These are phyloP conservation scores for Hypoxylon sp. DNA, from an alignment of 2,329 filamentous ascomycete species.

Conservation along the genomic window DNA sequence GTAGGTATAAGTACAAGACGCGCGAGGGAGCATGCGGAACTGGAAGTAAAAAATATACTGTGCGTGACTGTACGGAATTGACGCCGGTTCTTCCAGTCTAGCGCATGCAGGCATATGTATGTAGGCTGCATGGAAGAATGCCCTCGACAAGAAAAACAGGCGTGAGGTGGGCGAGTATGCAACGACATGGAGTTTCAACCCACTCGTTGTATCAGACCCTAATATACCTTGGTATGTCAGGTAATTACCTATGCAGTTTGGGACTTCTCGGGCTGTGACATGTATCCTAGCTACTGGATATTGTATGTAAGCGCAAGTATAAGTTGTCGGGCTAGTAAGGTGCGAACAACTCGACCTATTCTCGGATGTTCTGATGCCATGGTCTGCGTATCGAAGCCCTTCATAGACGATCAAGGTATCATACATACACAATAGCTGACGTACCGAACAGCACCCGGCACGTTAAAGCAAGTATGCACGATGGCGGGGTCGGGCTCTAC, in stretches of 20 bases:
- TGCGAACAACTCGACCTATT: neutral
- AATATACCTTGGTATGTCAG: slow-evolving; percentile 19
- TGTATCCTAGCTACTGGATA: slow-evolving; percentile 28
- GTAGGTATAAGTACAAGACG: slow-evolving; percentile 25
- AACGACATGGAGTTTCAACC: slow-evolving; percentile 35
- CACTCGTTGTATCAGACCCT: slow-evolving; percentile 28
- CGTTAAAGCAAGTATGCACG: slow-evolving; percentile 32
- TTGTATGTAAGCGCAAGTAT: neutral
- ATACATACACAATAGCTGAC: slow-evolving; percentile 6
- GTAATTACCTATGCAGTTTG: slow-evolving; percentile 34
- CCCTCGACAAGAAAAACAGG: slow-evolving; percentile 26
- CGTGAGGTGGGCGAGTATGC: slow-evolving; percentile 26
- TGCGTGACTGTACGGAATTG: slow-evolving; percentile 37
- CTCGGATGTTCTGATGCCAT: neutral
- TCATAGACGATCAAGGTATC: slow-evolving; percentile 15
- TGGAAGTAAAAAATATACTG: slow-evolving; percentile 28
- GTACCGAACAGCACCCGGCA: slow-evolving; percentile 10
- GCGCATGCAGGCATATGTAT: slow-evolving; percentile 31
- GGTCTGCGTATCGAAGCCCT: slow-evolving; percentile 7
- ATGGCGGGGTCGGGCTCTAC: slow-evolving; percentile 41
- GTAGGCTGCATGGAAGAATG: slow-evolving; percentile 38
- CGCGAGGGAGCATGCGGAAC: slow-evolving; percentile 7
- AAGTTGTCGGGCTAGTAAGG: neutral
- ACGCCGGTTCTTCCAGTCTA: slow-evolving; percentile 36
- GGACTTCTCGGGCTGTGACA: slow-evolving; percentile 37